Evolutionary conservation across 768 basidiomycete genomes (phyloP).

Genomic region (Mycena rosella): DNA sequence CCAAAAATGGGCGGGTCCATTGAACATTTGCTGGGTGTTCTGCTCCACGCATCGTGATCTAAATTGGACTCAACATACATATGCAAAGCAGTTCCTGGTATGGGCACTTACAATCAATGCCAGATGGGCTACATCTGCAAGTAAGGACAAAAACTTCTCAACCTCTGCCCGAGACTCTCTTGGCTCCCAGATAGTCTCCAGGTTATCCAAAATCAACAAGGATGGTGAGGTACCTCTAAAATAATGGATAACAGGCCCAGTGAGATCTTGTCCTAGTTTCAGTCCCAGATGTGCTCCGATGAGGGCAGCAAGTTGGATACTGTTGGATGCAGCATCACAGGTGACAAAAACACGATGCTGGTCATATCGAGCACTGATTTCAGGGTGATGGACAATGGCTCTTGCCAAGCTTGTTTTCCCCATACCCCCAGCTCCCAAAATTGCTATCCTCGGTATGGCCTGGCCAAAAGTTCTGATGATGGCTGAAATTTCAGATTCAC

Average conservation of each 20-base stretch:
- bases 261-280: not conserved
- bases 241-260: not conserved
- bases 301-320: not conserved
- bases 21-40: not conserved
- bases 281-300: conserved; percentile 1
- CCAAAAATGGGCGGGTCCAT: too few species aligned
- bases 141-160: conserved; percentile 2
- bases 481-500: too few species aligned
- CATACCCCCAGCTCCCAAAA: too few species aligned
- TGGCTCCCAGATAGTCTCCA: not conserved
- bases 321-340: not conserved
- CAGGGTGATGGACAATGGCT: not conserved
- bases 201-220: not conserved
- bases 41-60: conserved; percentile 8
- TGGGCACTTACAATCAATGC: conserved; percentile 8
- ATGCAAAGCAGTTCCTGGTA: too few species aligned
- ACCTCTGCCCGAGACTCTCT: not conserved
- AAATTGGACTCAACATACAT: not conserved
- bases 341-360: conserved; percentile 4
- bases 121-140: not conserved
- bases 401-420: too few species aligned
- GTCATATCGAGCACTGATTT: not conserved
- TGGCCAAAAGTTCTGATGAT: too few species aligned
- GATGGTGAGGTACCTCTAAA: not conserved
- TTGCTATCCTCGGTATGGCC: too few species aligned